Evolutionary conservation across 1,284 basidiomycete species (phyloP).

Genomic region (Naganishia cerealis): DNA sequence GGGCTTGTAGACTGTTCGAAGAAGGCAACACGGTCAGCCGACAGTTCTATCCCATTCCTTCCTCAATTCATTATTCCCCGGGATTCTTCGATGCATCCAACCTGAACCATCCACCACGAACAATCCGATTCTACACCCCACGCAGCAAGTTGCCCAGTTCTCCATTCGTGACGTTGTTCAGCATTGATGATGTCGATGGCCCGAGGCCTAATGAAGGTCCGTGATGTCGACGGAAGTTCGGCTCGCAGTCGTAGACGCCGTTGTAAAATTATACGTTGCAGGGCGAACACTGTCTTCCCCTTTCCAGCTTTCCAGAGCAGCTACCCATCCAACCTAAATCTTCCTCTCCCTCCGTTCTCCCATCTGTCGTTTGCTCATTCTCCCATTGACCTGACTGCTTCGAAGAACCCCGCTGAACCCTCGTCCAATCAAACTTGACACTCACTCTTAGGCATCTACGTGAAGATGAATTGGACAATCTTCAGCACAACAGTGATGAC

Average conservation of each 20-base stretch:
- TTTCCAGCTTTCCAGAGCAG: not conserved
- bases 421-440: slow-evolving; percentile 27
- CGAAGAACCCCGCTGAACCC: slow-evolving; percentile 1
- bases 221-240: not conserved
- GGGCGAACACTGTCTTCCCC: not conserved
- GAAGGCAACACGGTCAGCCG: not conserved
- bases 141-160: too few relatives aligned
- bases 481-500: not conserved
- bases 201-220: not conserved
- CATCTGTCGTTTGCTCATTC: slow-evolving; percentile 3
- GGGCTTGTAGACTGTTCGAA: slow-evolving; percentile 81
- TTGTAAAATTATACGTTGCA: not conserved
- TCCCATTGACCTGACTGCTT: slow-evolving; percentile 3
- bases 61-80: not conserved
- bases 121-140: not conserved
- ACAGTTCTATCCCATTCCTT: not conserved
- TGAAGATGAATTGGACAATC: not conserved
- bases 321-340: not conserved
- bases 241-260: not conserved
- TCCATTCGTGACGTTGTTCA: not conserved
- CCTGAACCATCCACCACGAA: not conserved
- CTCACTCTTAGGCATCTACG: slow-evolving; percentile 53
- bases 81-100: not conserved
- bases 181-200: not conserved
- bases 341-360: not conserved